These are phyloP conservation scores for Silene vulgaris DNA, from an alignment of 179 eudicot species.

Conservation along the genomic window DNA sequence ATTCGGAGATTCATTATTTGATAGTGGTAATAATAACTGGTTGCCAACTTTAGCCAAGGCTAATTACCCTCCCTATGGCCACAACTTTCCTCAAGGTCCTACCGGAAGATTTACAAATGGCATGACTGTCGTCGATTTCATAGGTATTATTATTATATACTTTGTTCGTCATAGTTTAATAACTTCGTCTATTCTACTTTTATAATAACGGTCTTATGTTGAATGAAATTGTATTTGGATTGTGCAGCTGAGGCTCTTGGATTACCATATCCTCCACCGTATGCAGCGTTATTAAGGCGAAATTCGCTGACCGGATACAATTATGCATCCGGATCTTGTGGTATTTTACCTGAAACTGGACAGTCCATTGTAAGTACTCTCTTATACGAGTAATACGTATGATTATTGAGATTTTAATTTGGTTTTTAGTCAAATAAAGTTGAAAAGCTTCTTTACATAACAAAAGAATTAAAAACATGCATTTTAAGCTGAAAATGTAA, in stretches of 20 bases:
- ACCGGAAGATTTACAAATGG: constrained; percentile 61
- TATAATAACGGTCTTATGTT: not conserved
- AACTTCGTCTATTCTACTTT: no score
- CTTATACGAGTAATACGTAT: no score
- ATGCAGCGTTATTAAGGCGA: constrained; percentile 20
- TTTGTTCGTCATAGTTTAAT: no score
- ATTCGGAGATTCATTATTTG: constrained; percentile 58
- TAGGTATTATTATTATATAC: constrained; percentile 25
- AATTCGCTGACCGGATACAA: constrained; percentile 40
- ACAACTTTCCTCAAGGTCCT: constrained; percentile 35
- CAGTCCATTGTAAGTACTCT: constrained; percentile 26
- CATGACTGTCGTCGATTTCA: constrained; percentile 45
- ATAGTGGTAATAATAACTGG: constrained; percentile 51
- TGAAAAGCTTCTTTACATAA: no score
- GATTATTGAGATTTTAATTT: no score
- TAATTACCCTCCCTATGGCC: constrained; percentile 48
- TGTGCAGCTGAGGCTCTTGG: constrained; percentile 57
- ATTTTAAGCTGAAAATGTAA: no score
- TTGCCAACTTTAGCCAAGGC: constrained; percentile 53
- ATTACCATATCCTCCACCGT: constrained; percentile 54
- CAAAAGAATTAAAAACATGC: no score
- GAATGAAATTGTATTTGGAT: not conserved
- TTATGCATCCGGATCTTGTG: constrained; percentile 67
- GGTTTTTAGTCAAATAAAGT: no score
- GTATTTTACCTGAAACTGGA: constrained; percentile 57